A percentile compares a stretch with the other conserved stretches of the same genome.
phyloP scores from a whole-genome alignment of 2,329 filamentous ascomycete genomes.

The Furcasterigmium sp. region DNA sequence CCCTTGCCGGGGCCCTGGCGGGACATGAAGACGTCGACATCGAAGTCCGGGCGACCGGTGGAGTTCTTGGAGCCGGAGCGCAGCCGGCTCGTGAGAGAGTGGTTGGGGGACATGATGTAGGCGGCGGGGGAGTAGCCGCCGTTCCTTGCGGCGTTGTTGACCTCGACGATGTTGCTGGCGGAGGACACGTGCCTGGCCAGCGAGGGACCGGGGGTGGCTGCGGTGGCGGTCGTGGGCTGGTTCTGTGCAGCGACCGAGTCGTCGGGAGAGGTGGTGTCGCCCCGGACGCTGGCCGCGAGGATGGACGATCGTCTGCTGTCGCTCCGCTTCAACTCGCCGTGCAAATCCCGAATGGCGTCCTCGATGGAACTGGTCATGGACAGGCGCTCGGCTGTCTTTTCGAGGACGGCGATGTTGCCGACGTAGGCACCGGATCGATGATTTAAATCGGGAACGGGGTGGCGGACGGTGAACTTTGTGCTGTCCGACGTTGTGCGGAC shows the following conservation, averaged over 20 bases:
- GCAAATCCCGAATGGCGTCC: slow-evolving; percentile 69
- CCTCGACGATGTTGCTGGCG: slow-evolving; percentile 60
- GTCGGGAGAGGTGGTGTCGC: slow-evolving; percentile 19
- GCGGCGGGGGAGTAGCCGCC: slow-evolving; percentile 66
- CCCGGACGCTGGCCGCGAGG: slow-evolving; percentile 41
- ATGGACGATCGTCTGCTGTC: slow-evolving; percentile 63
- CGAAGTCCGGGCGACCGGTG: slow-evolving; percentile 31
- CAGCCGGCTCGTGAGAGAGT: slow-evolving; percentile 53
- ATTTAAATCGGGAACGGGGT: slow-evolving; percentile 59
- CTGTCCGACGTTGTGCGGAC: slow-evolving; percentile 40
- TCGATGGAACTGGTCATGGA: slow-evolving; percentile 72
- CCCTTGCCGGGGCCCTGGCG: slow-evolving; percentile 51
- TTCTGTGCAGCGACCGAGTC: slow-evolving; percentile 9
- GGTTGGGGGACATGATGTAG: slow-evolving; percentile 62
- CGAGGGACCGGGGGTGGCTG: slow-evolving; percentile 11
- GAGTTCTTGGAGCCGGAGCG: slow-evolving; percentile 52
- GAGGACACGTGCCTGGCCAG: slow-evolving; percentile 41
- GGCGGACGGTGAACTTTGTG: slow-evolving; percentile 40
- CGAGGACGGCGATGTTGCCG: slow-evolving; percentile 67
- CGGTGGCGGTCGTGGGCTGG: slow-evolving; percentile 17
- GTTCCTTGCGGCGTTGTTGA: slow-evolving; percentile 60
- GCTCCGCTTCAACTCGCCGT: slow-evolving; percentile 64
- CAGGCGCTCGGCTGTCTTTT: slow-evolving; percentile 70
- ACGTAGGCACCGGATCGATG: slow-evolving; percentile 56
- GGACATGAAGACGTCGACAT: slow-evolving; percentile 36